Base-by-base conservation (phyloP, 768 basidiomycete genomes). In the Boletus coccyginus region DNA sequence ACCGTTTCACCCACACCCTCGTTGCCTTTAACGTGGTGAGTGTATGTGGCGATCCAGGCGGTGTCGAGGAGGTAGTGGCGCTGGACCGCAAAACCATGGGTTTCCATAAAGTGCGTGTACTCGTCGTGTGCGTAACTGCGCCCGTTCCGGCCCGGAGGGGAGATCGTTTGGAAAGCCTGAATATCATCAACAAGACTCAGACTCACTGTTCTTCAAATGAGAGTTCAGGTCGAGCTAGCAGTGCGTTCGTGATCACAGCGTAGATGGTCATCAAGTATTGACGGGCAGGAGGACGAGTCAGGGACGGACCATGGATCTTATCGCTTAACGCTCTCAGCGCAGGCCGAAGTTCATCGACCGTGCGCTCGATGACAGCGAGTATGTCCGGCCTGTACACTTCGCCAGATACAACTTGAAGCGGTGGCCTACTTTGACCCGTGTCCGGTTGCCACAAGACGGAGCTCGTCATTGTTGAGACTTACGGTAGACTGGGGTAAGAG, bases 31-130 rank as follows among this genome's bases (percentile, higher is more conserved):
- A 8, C 32, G n/a, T 40, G 36, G 62, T 85, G 77, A 9, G 78
- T 72, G 60, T 81, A 91, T 1, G 77, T 78, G 0, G 90, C 90
- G 21, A 78, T 73, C 90, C 90, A 92, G 5, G 88, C 90, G 0
- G 90, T 93, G 17, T 82, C 77, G 27, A 92, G 74, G 48, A 79
- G 77, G 62, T 84, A 80, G 45, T 88, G 80, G 50, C 72, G 77
- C 40, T 78, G 79, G 14, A 90, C 86, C 16, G 78, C 70, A 66
- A 88, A 92, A 0, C 86, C 88, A 31, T 84, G 82, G 44, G 77
- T 77, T 43, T 72, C 75, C 79, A 92, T 82, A 67, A 90, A 91
- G 0, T 72, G 66, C 0, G 89, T 87, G 24, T 89, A 78, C 3
- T 75, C 77, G 62, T 91, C 86, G 60, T 92, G 90, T 0, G 90